Evolutionary conservation across 164 flowering plant species (phyloP).

Genomic region (Tinospora cordifolia): DNA sequence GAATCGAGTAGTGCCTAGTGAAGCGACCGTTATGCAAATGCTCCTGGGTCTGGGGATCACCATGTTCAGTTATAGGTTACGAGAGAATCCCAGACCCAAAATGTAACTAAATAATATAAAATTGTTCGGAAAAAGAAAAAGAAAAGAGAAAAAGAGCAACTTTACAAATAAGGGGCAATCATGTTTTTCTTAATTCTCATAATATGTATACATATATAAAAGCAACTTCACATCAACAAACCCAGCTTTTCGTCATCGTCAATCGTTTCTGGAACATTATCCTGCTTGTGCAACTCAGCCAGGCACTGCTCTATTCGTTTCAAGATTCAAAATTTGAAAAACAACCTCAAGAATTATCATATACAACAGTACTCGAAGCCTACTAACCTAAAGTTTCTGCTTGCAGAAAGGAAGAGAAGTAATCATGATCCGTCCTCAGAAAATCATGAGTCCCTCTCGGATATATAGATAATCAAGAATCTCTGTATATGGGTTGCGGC

Average conservation of each 20-base stretch:
- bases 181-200: neutral
- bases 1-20: no score
- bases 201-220: no score
- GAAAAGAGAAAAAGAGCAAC: neutral
- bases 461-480: slow-evolving; percentile 30
- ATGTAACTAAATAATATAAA: neutral
- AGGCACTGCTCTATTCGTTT: neutral
- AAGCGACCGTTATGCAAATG: no score
- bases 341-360: neutral
- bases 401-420: neutral
- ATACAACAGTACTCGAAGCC: neutral
- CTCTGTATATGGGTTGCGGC: slow-evolving; percentile 72
- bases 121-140: neutral
- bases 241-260: neutral
- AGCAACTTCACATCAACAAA: no score
- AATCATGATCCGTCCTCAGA: neutral
- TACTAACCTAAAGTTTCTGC: neutral
- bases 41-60: no score
- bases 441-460: neutral
- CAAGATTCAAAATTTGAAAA: neutral
- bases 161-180: neutral
- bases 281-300: neutral
- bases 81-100: no score
- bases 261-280: neutral
- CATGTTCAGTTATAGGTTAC: no score